Percentiles rank a stretch among this genome's conserved stretches.
Evolutionary conservation across 352 stramenopile species (phyloP).

Genomic region (Thraustotheca clavata): DNA sequence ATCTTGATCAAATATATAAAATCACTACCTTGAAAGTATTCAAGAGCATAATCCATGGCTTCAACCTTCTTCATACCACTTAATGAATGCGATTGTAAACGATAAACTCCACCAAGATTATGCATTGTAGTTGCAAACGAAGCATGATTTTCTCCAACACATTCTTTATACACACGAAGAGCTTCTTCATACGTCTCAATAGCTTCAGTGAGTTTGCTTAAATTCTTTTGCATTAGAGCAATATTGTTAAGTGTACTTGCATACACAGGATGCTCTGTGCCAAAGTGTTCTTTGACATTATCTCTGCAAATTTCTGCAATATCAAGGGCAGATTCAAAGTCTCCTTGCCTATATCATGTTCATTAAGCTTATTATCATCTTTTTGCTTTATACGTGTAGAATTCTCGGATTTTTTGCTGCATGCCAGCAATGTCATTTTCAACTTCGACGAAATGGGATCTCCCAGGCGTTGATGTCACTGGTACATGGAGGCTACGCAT

Average conservation of each 20-base stretch:
- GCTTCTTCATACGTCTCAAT: slow-evolving; percentile 76
- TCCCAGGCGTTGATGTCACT: slow-evolving; percentile 16
- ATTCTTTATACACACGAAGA: slow-evolving; percentile 70
- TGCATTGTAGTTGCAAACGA: slow-evolving; percentile 79
- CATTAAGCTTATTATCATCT: neutral
- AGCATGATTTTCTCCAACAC: slow-evolving; percentile 68
- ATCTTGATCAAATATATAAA: neutral
- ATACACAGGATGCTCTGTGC: slow-evolving; percentile 67
- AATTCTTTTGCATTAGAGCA: slow-evolving; percentile 82
- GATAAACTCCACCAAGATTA: slow-evolving; percentile 73
- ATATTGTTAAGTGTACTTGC: slow-evolving; percentile 82
- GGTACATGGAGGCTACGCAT: slow-evolving; percentile 5
- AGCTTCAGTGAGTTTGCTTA: slow-evolving; percentile 62
- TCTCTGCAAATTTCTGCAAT: slow-evolving; percentile 60
- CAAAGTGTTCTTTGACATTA: slow-evolving; percentile 61
- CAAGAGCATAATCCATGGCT: slow-evolving; percentile 50
- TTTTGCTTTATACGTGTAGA: slow-evolving; percentile 49
- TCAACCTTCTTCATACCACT: slow-evolving; percentile 60
- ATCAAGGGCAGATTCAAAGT: slow-evolving; percentile 59
- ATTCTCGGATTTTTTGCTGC: slow-evolving; percentile 74
- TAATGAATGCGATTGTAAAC: slow-evolving; percentile 42
- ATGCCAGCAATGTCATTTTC: slow-evolving; percentile 74
- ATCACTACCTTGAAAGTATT: slow-evolving; percentile 47
- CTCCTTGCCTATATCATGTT: slow-evolving; percentile 34
- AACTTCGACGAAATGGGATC: slow-evolving; percentile 41